Evolutionary conservation across 148 eudicot species (phyloP).

Genomic region (Cornus florida): DNA sequence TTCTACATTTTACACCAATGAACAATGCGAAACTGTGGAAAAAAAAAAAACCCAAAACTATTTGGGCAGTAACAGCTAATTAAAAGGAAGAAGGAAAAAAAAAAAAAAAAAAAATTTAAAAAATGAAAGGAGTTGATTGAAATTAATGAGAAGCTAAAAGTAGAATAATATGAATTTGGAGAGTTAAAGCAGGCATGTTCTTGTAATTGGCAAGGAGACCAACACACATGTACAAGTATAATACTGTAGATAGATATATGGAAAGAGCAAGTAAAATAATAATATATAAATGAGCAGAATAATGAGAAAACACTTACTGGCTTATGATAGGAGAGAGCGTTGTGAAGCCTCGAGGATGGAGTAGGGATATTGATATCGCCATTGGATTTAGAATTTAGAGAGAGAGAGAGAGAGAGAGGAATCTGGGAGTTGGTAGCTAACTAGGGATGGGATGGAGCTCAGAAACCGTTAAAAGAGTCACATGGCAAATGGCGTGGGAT

Average conservation of each 20-base stretch:
- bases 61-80: too few relatives aligned
- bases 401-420: constrained; percentile 5
- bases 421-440: neutral
- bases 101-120: too few relatives aligned
- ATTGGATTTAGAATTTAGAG: neutral
- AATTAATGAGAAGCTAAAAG: neutral
- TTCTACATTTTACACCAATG: constrained; percentile 7
- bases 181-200: neutral
- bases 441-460: constrained; percentile 12
- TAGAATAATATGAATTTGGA: neutral
- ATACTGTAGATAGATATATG: neutral
- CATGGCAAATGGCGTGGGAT: constrained; percentile 43
- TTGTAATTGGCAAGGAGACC: neutral
- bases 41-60: too few relatives aligned
- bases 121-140: neutral
- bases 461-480: constrained; percentile 37
- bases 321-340: constrained; percentile 17
- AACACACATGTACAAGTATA: neutral
- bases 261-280: too few relatives aligned
- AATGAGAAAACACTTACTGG: too few relatives aligned
- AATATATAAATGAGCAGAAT: neutral
- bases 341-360: constrained; percentile 1
- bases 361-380: constrained; percentile 4
- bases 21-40: too few relatives aligned
- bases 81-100: too few relatives aligned